Conservation (phyloP, 2,329 filamentous ascomycete species). For the Aureobasidium namibiae region DNA sequence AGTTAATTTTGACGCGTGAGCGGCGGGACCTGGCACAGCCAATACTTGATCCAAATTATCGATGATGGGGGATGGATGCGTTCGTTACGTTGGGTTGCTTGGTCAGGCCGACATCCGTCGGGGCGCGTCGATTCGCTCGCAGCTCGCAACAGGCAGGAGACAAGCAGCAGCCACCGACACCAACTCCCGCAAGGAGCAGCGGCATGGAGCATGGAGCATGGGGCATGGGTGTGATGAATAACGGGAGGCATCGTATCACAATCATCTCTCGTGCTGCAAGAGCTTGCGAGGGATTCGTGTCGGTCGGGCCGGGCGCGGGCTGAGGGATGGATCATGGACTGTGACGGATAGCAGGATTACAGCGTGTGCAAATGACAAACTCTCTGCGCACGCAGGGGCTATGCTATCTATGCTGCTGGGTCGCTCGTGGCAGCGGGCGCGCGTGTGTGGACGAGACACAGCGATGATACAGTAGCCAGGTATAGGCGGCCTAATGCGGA, state of each 20-base stretch:
- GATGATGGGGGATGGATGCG: background rate
- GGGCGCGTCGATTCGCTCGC: background rate
- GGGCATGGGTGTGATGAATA: background rate
- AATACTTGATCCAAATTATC: constrained; percentile 2
- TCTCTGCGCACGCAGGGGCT: constrained; percentile 4
- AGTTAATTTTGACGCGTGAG: constrained; percentile 10
- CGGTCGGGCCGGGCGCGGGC: constrained; percentile 1
- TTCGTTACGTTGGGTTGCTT: constrained; percentile 1
- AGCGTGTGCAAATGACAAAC: background rate
- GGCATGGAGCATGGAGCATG: too few species aligned
- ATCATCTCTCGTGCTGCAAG: background rate
- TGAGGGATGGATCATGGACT: background rate
- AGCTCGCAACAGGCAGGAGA: background rate
- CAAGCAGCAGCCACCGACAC: background rate
- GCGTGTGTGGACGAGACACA: background rate
- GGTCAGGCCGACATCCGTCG: constrained; percentile 3
- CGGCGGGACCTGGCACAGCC: constrained; percentile 5
- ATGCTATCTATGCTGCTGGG: background rate
- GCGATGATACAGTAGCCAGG: constrained; percentile 10
- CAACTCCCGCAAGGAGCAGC: background rate
- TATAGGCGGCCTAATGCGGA: constrained; percentile 12
- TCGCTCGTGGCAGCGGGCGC: background rate
- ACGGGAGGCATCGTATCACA: constrained; percentile 3
- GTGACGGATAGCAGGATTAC: too few species aligned
- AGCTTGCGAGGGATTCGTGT: constrained; percentile 7